Evolutionary conservation across 331 rosid species (phyloP), one percentile per base, ranked within the genome.

Genomic region (Telfairia occidentalis): DNA sequence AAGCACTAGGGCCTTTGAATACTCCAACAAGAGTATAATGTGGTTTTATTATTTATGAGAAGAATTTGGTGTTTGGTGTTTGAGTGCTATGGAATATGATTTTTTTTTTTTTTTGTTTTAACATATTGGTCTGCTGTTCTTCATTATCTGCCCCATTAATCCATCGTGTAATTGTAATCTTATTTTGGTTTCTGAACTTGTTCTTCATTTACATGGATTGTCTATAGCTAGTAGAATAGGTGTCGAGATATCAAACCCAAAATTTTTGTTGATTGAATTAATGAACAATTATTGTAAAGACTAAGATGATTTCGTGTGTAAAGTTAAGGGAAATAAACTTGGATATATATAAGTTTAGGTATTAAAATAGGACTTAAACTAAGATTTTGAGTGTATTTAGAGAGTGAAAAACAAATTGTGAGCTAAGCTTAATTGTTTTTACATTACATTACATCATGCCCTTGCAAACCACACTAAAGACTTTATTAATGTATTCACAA

Each of bases 51-150:
- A 80, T 71, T 71, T 48, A 71, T 48, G 67, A 77, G 83, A 84
- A 74, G 86, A 80, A 82, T 84, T 71, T 81, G 84, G 43, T 66
- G 73, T 83, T 80, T 83, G 76, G 38, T 84, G 75, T 82, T 89
- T 26, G 65, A 77, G 78, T 83, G 76, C 53, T 83, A 80, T 81
- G 80, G 76, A 59, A 50, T 80, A 76, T 60, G 59, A 72, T 71
- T 80, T 54, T 12, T 38, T 24, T 5, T 23, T 13, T 1, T 69
- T 83, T 67, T 71, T 69, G 54, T 3, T 28, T 12, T 40, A 3
- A 29, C 49, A 2, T 9, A 73, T 73, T 50, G 49, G 9, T 52
- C 50, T 8, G 0, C n/a, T 46, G 28, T 16, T 70, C 40, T 15
- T 16, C 38, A 69, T 10, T 19, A 9, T 63, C 71, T n/a, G n/a